Conservation (phyloP, 2,329 filamentous ascomycete genomes). For the Stemphylium beticola region DNA sequence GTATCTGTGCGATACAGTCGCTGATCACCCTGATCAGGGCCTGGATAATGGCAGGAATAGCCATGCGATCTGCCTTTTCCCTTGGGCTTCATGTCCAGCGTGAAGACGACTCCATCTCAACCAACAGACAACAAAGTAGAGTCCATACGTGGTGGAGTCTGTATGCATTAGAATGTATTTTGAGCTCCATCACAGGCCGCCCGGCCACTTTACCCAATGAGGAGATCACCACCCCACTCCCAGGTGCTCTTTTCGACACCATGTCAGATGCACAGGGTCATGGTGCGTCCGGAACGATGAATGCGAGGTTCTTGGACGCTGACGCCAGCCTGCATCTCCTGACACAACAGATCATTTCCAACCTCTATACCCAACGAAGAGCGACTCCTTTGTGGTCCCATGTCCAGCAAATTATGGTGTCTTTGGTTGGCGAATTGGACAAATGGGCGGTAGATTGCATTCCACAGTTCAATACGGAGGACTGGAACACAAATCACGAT, state of each 20-base stretch:
- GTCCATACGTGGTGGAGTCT: conserved; percentile 48
- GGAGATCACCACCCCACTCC: conserved; percentile 34
- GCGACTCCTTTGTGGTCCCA: conserved; percentile 38
- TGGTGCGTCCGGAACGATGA: background rate
- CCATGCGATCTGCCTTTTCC: conserved; percentile 40
- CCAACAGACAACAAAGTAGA: conserved; percentile 34
- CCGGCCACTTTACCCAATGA: conserved; percentile 39
- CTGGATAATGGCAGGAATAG: conserved; percentile 41
- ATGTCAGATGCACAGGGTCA: background rate
- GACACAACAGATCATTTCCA: conserved; percentile 16
- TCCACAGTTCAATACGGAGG: background rate
- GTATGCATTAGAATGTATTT: conserved; percentile 39
- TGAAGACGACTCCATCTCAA: conserved; percentile 18
- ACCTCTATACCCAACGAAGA: conserved; percentile 39
- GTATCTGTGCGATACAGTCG: background rate
- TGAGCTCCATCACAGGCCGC: conserved; percentile 45
- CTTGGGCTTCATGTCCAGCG: conserved; percentile 45
- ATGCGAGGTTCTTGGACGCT: conserved; percentile 8
- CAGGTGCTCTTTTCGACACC: conserved; percentile 4
- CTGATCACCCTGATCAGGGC: conserved; percentile 31
- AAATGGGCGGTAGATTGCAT: conserved; percentile 30
- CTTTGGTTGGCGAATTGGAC: conserved; percentile 34
- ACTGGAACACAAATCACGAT: background rate
- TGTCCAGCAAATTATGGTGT: conserved; percentile 34
- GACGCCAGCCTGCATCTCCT: conserved; percentile 6